Base-by-base conservation (phyloP, 352 stramenopile species). In the Globisporangium yorkense region DNA sequence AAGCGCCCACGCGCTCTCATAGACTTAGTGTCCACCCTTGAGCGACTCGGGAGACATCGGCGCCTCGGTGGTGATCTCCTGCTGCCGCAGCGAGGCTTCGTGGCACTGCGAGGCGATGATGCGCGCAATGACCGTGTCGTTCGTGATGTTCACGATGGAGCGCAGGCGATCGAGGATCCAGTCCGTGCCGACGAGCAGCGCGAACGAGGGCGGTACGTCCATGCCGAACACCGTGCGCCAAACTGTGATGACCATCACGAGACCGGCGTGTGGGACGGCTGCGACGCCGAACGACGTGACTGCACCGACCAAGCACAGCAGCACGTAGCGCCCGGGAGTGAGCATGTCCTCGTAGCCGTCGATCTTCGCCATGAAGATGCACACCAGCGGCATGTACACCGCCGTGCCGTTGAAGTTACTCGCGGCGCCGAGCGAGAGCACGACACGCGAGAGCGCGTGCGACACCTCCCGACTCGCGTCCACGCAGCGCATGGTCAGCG, bases 161-260 rank as follows among this genome's bases (percentile, higher is more conserved):
- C 75, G 74, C 58, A 87, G 75, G 21, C 79, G 79, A 60, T 91
- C 75, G 43, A 92, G 49, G 51, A 92, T 71, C 74, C 80, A 90
- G 60, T 92, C 80, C 2, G 60, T 73, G n/a, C 75, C 84, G 47
- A 92, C 80, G 15, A 92, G 43, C 51, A 89, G 70, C 9, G 72
- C 73, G 55, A 94, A 92, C 9, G 74, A 71, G 12, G 76, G 60
- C 1, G 80, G 84, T 31, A 91, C 50, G 12, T 83, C 67, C 9
- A 71, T 51, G 10, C 69, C 63, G 41, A 90, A 89, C n/a, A 89
- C 79, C n/a, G 80, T 89, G 27, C 67, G 64, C 79, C 81, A 92
- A 15, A 92, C 74, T 8, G 79, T 94, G 50, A 92, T 80, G 29
- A 84, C 70, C 77, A 90, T 89, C 21, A 89, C 81, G 20, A 94